A percentile compares a stretch with the other conserved stretches of the same genome.
Conservation (phyloP, 2,329 filamentous ascomycete species). For the Sarocladium brachiariae region DNA sequence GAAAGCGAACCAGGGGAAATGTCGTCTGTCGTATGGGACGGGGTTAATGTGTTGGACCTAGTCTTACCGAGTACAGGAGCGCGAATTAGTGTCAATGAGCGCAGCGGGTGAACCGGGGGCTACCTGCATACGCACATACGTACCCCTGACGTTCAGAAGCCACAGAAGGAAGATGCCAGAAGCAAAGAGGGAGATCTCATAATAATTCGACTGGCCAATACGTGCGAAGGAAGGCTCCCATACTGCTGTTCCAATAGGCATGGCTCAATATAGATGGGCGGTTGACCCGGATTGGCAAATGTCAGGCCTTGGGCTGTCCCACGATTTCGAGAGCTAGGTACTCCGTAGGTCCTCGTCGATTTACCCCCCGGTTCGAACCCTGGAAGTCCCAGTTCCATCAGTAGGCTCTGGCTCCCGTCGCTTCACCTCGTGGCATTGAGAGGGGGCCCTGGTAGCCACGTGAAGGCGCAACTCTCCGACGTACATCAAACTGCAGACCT, state of each 20-base stretch:
- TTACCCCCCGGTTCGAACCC: background rate
- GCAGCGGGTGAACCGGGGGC: background rate
- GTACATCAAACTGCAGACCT: background rate
- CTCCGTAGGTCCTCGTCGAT: background rate
- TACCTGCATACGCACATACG: background rate
- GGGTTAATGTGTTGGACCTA: no score
- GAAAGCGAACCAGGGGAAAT: background rate
- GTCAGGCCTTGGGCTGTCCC: background rate
- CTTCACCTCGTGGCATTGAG: background rate
- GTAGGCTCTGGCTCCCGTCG: background rate
- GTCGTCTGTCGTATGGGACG: background rate
- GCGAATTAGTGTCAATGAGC: background rate
- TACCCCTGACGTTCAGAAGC: background rate
- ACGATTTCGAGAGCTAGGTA: background rate
- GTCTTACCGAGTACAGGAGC: background rate
- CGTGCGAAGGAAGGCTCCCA: background rate
- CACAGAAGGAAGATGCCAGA: no score
- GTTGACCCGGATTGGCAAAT: no score
- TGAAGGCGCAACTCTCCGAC: slow-evolving; percentile 4
- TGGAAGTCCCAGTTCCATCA: background rate
- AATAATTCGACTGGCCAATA: background rate
- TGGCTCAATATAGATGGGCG: no score
- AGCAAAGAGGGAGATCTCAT: background rate
- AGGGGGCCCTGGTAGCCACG: slow-evolving; percentile 1
- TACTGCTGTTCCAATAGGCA: no score